Conservation (phyloP, 108 stramenopile genomes). For the Pseudonitzschia multiseries region DNA sequence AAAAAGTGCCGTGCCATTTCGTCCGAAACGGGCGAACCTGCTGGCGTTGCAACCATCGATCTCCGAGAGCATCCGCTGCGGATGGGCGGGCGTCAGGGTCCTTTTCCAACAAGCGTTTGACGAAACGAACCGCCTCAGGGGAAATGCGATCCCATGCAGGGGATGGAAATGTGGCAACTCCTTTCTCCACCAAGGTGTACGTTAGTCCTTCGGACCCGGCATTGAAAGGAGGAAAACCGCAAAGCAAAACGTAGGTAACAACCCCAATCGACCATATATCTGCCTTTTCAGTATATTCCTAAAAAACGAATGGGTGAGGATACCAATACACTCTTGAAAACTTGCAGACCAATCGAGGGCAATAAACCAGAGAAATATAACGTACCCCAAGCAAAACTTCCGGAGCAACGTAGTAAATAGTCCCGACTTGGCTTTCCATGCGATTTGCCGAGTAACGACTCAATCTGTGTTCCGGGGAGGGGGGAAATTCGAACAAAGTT, state of each 20-base stretch:
- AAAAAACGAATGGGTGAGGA: not conserved
- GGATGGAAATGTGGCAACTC: slow-evolving; percentile 32
- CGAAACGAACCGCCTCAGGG: slow-evolving; percentile 49
- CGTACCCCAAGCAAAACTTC: slow-evolving; percentile 39
- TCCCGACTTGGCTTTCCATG: slow-evolving; percentile 38
- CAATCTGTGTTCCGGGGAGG: not conserved
- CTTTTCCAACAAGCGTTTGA: slow-evolving; percentile 35
- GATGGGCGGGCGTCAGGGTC: slow-evolving; percentile 39
- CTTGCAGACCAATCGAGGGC: not conserved
- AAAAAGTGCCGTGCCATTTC: slow-evolving; percentile 3
- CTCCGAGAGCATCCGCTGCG: slow-evolving; percentile 48
- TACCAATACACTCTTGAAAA: not conserved
- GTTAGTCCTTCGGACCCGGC: slow-evolving; percentile 44
- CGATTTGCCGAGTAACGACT: not conserved
- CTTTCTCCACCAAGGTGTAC: slow-evolving; percentile 32
- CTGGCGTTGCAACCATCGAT: slow-evolving; percentile 41
- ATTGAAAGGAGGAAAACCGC: slow-evolving; percentile 80
- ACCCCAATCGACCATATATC: slow-evolving; percentile 94
- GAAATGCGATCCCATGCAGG: slow-evolving; percentile 47
- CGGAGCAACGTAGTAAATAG: slow-evolving; percentile 79
- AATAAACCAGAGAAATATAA: not conserved
- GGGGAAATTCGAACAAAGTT: too few species aligned
- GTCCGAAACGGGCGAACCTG: not conserved
- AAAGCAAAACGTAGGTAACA: slow-evolving; percentile 82
- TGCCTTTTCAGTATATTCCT: slow-evolving; percentile 51